Conservation (phyloP, 345 rosid genomes). For the Bretschneidera sinensis region DNA sequence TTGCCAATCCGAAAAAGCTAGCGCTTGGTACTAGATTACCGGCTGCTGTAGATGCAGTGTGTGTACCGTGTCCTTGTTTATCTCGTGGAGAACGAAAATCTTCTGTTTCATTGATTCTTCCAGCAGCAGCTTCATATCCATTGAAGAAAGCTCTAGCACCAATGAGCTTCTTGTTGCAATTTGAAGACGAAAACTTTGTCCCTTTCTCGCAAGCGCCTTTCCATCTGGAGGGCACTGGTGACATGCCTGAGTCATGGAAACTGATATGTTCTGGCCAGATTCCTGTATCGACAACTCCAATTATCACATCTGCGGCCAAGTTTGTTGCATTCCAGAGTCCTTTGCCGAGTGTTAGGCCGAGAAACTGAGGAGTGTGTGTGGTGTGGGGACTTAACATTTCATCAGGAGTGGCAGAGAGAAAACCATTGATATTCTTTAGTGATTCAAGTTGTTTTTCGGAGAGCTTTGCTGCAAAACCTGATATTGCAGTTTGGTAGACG, state of each 20-base stretch:
- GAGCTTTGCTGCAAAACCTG: slow-evolving; percentile 69
- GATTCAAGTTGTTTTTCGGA: slow-evolving; percentile 40
- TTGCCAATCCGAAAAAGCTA: slow-evolving; percentile 46
- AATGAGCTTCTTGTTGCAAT: slow-evolving; percentile 70
- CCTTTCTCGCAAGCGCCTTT: slow-evolving; percentile 68
- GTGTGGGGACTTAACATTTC: slow-evolving; percentile 60
- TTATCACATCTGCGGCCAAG: slow-evolving; percentile 48
- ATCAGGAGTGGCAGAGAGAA: slow-evolving; percentile 53
- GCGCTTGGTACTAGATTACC: slow-evolving; percentile 47
- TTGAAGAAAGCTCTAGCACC: slow-evolving; percentile 62
- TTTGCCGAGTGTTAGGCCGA: slow-evolving; percentile 46
- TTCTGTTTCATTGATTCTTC: slow-evolving; percentile 39
- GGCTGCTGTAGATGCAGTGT: slow-evolving; percentile 79
- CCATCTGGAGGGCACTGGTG: slow-evolving; percentile 62
- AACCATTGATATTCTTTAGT: slow-evolving; percentile 44
- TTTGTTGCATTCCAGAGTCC: slow-evolving; percentile 50
- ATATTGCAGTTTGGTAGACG: slow-evolving; percentile 45
- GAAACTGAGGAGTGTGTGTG: slow-evolving; percentile 57
- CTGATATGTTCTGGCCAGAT: slow-evolving; percentile 79
- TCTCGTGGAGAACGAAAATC: slow-evolving; percentile 71
- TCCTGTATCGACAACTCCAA: slow-evolving; percentile 69
- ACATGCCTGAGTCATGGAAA: slow-evolving; percentile 54
- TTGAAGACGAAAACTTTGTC: slow-evolving; percentile 44
- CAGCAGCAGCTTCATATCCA: slow-evolving; percentile 50
- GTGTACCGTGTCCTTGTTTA: slow-evolving; percentile 77